A percentile compares a stretch with the other conserved stretches of the same genome.
Conservation (phyloP, 2,329 filamentous ascomycete genomes). For the Cladosporium sp. region DNA sequence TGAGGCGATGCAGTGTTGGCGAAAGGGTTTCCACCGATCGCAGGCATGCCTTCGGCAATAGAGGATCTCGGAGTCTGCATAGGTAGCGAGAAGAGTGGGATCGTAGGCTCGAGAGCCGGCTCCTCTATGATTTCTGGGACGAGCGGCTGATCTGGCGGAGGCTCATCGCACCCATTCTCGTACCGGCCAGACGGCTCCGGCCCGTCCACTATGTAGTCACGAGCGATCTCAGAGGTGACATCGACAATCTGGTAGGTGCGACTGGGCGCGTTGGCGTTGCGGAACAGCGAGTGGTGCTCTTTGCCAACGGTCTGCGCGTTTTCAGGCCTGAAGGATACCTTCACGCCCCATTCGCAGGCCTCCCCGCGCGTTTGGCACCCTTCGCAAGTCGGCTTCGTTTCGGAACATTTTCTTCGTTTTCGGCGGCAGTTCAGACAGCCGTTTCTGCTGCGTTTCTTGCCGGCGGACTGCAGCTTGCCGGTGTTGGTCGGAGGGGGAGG, state of each 20-base stretch:
- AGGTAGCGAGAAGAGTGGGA: constrained; percentile 9
- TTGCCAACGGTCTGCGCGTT: constrained; percentile 24
- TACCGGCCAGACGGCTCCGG: constrained; percentile 5
- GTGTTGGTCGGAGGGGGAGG: constrained; percentile 3
- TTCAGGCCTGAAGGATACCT: constrained; percentile 24
- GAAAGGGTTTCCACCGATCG: constrained; percentile 7
- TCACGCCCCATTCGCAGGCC: constrained; percentile 27
- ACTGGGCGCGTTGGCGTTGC: constrained; percentile 16
- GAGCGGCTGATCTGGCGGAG: neutral
- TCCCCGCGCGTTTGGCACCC: constrained; percentile 26
- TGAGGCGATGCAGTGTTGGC: constrained; percentile 13
- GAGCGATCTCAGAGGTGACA: constrained; percentile 26
- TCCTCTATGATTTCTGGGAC: neutral
- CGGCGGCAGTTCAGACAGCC: constrained; percentile 31
- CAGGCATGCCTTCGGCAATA: neutral
- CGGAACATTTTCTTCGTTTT: constrained; percentile 29
- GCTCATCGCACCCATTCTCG: constrained; percentile 8
- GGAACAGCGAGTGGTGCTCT: constrained; percentile 24
- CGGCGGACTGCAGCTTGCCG: constrained; percentile 20
- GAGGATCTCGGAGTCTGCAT: constrained; percentile 7
- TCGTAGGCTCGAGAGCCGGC: constrained; percentile 4
- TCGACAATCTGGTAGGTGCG: constrained; percentile 25
- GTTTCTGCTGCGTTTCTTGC: constrained; percentile 28
- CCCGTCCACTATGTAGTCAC: constrained; percentile 20
- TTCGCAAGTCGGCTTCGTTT: constrained; percentile 27